These are phyloP conservation scores for Trichoderma sp. DNA, from an alignment of 2,329 filamentous ascomycete genomes.

Conservation along the genomic window DNA sequence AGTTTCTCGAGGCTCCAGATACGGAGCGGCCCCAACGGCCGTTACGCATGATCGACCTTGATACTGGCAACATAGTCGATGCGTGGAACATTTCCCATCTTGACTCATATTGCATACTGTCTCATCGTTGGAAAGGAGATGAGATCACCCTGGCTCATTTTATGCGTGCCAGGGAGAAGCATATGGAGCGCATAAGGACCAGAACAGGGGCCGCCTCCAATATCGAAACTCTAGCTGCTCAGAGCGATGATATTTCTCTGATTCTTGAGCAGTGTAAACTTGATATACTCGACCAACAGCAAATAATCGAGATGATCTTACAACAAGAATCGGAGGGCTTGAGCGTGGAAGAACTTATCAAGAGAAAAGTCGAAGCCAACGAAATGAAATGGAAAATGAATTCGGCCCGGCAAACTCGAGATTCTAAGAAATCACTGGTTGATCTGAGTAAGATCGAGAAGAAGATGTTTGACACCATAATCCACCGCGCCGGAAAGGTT, in stretches of 20 bases:
- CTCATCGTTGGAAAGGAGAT: slow-evolving; percentile 14
- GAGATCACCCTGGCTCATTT: slow-evolving; percentile 5
- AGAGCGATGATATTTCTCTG: neutral
- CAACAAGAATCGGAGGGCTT: neutral
- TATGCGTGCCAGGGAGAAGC: neutral
- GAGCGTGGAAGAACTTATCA: neutral
- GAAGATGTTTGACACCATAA: neutral
- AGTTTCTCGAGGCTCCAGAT: slow-evolving; percentile 2
- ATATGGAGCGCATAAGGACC: neutral
- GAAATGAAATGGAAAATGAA: neutral
- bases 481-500: neutral
- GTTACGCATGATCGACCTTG: neutral
- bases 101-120: slow-evolving; percentile 6
- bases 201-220: neutral
- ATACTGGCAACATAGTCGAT: neutral
- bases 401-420: neutral
- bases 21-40: neutral
- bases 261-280: neutral
- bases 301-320: neutral
- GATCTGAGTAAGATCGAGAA: neutral
- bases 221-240: neutral
- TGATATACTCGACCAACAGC: neutral
- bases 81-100: neutral
- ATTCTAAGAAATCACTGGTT: neutral
- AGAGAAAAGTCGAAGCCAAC: slow-evolving; percentile 4